phyloP scores from a whole-genome alignment of 495 filamentous ascomycete genomes.

The Trichoderma erinaceum region DNA sequence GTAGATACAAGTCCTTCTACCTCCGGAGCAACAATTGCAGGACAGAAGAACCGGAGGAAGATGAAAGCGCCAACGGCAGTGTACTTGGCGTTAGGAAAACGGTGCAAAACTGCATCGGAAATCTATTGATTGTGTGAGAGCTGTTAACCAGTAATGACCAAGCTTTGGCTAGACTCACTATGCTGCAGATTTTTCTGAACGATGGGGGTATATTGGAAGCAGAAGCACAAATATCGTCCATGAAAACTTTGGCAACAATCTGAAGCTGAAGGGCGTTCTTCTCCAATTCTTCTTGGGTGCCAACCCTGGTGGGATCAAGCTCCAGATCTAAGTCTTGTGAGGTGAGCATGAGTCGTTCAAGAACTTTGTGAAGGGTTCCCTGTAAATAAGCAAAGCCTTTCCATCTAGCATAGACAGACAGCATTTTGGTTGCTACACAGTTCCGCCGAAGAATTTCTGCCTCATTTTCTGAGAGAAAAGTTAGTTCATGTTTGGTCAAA shows the following conservation, averaged over 20 bases:
- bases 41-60: conserved; percentile 64
- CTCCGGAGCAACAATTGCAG: conserved; percentile 62
- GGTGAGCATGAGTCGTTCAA: conserved; percentile 53
- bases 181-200: conserved; percentile 59
- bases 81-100: conserved; percentile 63
- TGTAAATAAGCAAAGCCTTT: conserved; percentile 57
- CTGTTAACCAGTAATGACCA: not conserved
- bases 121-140: conserved; percentile 34
- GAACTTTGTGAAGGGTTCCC: conserved; percentile 55
- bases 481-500: conserved; percentile 11
- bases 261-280: conserved; percentile 55
- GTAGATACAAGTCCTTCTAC: conserved; percentile 53
- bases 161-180: conserved; percentile 32
- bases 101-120: conserved; percentile 47
- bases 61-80: conserved; percentile 65
- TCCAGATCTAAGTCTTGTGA: conserved; percentile 59
- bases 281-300: conserved; percentile 51
- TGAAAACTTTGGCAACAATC: conserved; percentile 58
- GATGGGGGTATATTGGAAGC: conserved; percentile 51
- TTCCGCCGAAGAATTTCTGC: conserved; percentile 56
- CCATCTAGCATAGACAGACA: conserved; percentile 62
- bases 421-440: conserved; percentile 62
- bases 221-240: conserved; percentile 59
- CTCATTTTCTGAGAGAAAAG: conserved; percentile 46
- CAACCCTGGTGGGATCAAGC: conserved; percentile 53